A percentile compares a stretch with the other conserved stretches of the same genome.
Evolutionary conservation across 2,329 filamentous ascomycete species (phyloP).

Genomic region (Neocatenulostroma microsporum): DNA sequence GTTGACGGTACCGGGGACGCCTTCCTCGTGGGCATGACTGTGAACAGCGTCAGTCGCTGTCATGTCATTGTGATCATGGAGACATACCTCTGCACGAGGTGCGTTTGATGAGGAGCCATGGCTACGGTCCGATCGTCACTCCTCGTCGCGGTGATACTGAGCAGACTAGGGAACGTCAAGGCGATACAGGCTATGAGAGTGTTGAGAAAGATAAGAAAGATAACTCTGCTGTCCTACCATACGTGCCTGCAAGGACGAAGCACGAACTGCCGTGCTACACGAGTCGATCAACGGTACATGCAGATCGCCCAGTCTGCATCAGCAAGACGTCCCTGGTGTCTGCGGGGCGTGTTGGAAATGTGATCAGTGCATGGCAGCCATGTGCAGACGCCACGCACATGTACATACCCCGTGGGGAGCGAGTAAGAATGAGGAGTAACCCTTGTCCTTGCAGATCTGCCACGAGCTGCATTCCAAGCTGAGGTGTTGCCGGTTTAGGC

Average conservation of each 20-base stretch:
- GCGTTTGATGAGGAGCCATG: constrained; percentile 10
- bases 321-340: neutral
- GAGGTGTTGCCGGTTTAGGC: no score
- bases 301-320: no score
- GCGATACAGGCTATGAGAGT: neutral
- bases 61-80: no score
- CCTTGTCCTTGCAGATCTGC: no score
- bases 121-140: no score
- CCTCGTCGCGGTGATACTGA: no score
- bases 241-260: neutral
- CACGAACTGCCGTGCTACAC: neutral
- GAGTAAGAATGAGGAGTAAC: neutral
- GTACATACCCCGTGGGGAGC: neutral
- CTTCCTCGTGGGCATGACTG: constrained; percentile 51
- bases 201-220: no score
- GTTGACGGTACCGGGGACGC: constrained; percentile 51
- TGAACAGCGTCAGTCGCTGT: neutral
- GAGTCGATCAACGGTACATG: no score
- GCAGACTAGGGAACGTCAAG: neutral
- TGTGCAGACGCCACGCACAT: neutral
- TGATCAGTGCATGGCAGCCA: neutral
- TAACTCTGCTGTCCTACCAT: neutral
- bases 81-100: constrained; percentile 14
- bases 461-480: no score
- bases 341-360: neutral